Evolutionary conservation across 2,329 filamentous ascomycete genomes (phyloP).

Genomic region (Botryotinia calthae): DNA sequence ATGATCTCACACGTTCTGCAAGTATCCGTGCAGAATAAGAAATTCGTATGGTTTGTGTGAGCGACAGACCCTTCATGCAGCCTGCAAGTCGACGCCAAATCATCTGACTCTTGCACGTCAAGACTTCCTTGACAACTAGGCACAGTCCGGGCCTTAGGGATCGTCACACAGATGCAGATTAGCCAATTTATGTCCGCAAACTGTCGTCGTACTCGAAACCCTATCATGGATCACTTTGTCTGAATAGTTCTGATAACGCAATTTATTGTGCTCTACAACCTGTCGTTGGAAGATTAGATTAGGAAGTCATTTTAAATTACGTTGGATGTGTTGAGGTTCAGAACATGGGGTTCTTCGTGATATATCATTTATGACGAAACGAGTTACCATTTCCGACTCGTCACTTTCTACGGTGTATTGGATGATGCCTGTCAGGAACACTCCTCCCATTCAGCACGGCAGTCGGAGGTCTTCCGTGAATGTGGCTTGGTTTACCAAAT

Average conservation of each 20-base stretch:
- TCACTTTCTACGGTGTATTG: neutral
- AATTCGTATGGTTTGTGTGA: neutral
- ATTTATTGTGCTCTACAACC: neutral
- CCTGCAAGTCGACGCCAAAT: slow-evolving; percentile 1
- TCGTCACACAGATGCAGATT: neutral
- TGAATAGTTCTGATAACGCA: too few species aligned
- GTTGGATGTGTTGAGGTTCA: neutral
- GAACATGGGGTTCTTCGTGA: neutral
- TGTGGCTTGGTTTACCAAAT: slow-evolving; percentile 3
- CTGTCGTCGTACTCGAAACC: neutral
- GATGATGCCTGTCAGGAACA: neutral
- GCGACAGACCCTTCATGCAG: slow-evolving; percentile 17
- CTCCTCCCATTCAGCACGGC: neutral
- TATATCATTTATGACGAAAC: neutral
- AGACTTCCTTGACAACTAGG: neutral
- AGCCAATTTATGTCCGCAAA: neutral
- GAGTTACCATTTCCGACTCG: neutral
- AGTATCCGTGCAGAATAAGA: neutral
- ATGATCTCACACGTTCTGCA: neutral
- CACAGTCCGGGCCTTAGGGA: neutral
- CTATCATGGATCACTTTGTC: neutral
- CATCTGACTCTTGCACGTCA: neutral
- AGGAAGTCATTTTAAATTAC: neutral
- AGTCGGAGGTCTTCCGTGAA: neutral
- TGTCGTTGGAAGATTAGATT: neutral